Evolutionary conservation across 805 yeast genomes (phyloP), one percentile per base, ranked within the genome.

Genomic region (Tetrapisispora arboricola): DNA sequence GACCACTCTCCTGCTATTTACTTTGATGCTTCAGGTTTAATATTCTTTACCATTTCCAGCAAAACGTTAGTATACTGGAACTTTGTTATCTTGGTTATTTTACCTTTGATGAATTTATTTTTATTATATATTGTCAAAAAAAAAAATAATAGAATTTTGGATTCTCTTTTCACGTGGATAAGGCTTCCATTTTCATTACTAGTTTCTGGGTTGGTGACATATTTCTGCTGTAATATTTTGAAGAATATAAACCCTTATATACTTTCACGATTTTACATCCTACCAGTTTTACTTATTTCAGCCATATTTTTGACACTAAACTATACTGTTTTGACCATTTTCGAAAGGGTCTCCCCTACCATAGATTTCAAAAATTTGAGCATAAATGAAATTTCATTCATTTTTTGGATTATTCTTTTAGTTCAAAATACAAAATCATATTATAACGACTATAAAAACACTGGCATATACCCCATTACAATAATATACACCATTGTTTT

Each of bases 1-100:
- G 47, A 53, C 41, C 36, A 28, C 5, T 51, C 68, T 0, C 63
- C 63, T 28, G 84, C 92, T 0, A 72, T 78, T 1, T 87, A 65
- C 57, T 73, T 81, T 48, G 87, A 84, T 52, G 51, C 84, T 22
- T 53, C 76, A 15, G 86, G 86, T 26, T 48, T 51, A n/a, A 68
- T 63, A 44, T 77, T 82, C 51, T 63, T 78, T 39, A 61, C 65
- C n/a, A 41, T 73, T 18, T 75, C 87, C 7, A 60, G 76, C 8
- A 65, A 72, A 15, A 55, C 57, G 6, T 51, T 84, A 18, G 68
- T 73, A 36, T 54, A 65, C n/a, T 44, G 72, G 40, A 81, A 83
- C 55, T 62, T 80, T 34, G 54, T 70, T 2, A 49, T 78, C 7
- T 58, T 84, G 32, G 61, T 71, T 3, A 49, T 69, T 3, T 65